phyloP scores from a whole-genome alignment of 2,329 filamentous ascomycete species.

The Exophiala xenobiotica region DNA sequence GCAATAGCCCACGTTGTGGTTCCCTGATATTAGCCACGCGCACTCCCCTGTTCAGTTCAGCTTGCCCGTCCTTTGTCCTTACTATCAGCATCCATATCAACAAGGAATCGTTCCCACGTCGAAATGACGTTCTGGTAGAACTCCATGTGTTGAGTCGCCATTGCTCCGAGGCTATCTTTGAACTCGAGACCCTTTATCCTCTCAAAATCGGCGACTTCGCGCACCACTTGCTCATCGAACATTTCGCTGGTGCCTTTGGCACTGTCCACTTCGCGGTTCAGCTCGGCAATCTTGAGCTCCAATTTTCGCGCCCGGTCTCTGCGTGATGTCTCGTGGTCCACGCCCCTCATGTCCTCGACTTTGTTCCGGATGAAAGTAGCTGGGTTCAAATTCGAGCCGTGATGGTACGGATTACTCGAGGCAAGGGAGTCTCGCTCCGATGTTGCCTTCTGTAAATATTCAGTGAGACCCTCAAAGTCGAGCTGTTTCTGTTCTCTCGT shows the following conservation, averaged over 20 bases:
- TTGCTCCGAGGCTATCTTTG: slow-evolving; percentile 75
- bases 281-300: slow-evolving; percentile 86
- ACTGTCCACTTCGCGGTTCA: slow-evolving; percentile 83
- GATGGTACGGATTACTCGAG: slow-evolving; percentile 60
- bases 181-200: slow-evolving; percentile 94
- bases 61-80: slow-evolving; percentile 27
- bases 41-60: neutral
- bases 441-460: slow-evolving; percentile 90
- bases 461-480: slow-evolving; percentile 92
- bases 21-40: neutral
- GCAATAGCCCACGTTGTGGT: neutral
- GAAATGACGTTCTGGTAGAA: slow-evolving; percentile 80
- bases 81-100: slow-evolving; percentile 73
- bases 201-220: slow-evolving; percentile 91
- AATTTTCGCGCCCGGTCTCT: slow-evolving; percentile 85
- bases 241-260: slow-evolving; percentile 84
- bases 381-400: slow-evolving; percentile 63
- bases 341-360: slow-evolving; percentile 92
- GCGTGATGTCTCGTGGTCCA: slow-evolving; percentile 90
- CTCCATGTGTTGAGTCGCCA: slow-evolving; percentile 80
- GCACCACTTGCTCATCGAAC: slow-evolving; percentile 94
- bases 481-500: slow-evolving; percentile 96
- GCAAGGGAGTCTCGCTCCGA: slow-evolving; percentile 79
- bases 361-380: slow-evolving; percentile 88
- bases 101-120: slow-evolving; percentile 87